Percentiles rank a stretch among this genome's conserved stretches.
These are phyloP conservation scores for Erythrobasidium hasegawianum DNA, from an alignment of 1,284 basidiomycete species.

Conservation along the genomic window DNA sequence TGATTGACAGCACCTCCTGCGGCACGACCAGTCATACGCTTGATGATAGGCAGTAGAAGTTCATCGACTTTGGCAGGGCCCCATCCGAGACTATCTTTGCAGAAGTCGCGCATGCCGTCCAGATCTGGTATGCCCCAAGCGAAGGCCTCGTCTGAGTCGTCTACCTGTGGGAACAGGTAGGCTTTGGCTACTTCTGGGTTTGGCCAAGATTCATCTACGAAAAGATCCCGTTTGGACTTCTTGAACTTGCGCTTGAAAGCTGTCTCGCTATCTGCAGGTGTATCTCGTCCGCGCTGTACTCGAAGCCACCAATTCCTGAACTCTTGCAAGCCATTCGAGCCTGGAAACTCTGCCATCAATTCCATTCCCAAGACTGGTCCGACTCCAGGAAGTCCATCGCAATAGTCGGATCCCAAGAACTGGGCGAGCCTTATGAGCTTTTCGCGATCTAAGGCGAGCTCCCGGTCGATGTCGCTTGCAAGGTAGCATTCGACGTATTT, in stretches of 20 bases:
- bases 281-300: conserved; percentile 82
- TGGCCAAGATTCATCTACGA: conserved; percentile 78
- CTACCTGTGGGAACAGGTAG: conserved; percentile 85
- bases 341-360: conserved; percentile 82
- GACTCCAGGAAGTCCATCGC: conserved; percentile 88
- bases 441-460: conserved; percentile 81
- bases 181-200: conserved; percentile 85
- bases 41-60: conserved; percentile 86
- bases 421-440: conserved; percentile 86
- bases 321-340: conserved; percentile 70
- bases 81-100: conserved; percentile 84
- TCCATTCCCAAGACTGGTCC: conserved; percentile 98
- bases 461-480: conserved; percentile 74
- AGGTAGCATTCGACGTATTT: conserved; percentile 98
- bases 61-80: conserved; percentile 81
- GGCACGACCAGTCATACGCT: conserved; percentile 65
- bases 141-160: conserved; percentile 87
- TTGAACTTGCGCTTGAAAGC: conserved; percentile 82
- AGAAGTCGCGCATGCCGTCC: conserved; percentile 73
- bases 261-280: conserved; percentile 62
- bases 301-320: conserved; percentile 94
- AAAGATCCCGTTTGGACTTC: conserved; percentile 79
- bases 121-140: conserved; percentile 96
- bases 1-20: conserved; percentile 59
- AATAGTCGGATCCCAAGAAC: conserved; percentile 93